Evolutionary conservation across 306 rosid genomes (phyloP).

Genomic region (Sicyos baderoa): DNA sequence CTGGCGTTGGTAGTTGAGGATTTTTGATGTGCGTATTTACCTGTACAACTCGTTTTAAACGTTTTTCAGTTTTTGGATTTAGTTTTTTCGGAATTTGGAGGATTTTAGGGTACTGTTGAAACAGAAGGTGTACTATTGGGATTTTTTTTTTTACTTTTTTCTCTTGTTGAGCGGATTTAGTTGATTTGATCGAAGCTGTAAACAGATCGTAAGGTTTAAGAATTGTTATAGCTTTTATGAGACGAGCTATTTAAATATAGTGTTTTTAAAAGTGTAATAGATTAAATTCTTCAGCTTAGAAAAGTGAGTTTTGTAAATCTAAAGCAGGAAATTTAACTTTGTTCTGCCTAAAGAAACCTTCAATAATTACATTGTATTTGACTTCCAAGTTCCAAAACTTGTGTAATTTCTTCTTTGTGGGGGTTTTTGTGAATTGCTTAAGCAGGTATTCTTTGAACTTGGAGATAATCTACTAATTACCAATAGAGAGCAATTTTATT

Average conservation of each 20-base stretch:
- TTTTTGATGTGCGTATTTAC: not conserved
- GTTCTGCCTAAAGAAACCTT: not conserved
- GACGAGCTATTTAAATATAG: not conserved
- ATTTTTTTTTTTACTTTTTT: not conserved
- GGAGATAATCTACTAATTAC: not conserved
- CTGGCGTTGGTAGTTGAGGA: not conserved
- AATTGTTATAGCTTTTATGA: not conserved
- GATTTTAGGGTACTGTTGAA: not conserved
- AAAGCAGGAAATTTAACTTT: not conserved
- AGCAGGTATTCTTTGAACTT: not conserved
- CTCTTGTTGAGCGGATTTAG: not conserved
- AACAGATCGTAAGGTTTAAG: not conserved
- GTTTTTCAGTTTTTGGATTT: slow-evolving; percentile 3
- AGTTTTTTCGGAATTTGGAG: not conserved
- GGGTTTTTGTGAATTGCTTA: not conserved
- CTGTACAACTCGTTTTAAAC: not conserved
- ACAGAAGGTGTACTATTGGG: not conserved
- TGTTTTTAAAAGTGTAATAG: not conserved
- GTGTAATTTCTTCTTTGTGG: not conserved
- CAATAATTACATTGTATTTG: not conserved
- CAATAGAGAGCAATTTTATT: not conserved
- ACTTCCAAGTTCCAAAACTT: slow-evolving; percentile 14
- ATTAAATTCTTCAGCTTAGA: not conserved
- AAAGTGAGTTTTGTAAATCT: not conserved
- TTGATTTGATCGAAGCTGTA: not conserved